Evolutionary conservation across 345 rosid species (phyloP).

Genomic region (Populus simonii): DNA sequence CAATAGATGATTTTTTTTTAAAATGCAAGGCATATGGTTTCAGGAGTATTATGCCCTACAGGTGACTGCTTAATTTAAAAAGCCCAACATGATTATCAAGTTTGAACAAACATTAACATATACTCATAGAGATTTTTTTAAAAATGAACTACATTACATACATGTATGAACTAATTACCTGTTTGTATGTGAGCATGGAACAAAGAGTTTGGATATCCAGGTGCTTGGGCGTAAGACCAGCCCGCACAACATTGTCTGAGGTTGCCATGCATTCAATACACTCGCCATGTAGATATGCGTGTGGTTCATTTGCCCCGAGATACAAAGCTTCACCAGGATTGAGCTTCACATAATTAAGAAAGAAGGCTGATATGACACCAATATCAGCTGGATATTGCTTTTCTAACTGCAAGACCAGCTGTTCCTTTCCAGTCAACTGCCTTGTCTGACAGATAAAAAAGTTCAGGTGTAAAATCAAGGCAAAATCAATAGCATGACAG

Average conservation of each 20-base stretch:
- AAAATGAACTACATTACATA: background rate
- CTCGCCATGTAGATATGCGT: constrained; percentile 85
- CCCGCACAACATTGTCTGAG: constrained; percentile 96
- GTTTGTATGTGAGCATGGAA: constrained; percentile 95
- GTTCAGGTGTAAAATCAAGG: constrained; percentile 5
- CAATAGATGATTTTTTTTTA: background rate
- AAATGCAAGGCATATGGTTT: background rate
- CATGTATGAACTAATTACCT: constrained; percentile 42
- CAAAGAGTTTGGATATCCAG: constrained; percentile 82
- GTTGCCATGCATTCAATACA: constrained; percentile 98
- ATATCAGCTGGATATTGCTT: constrained; percentile 80
- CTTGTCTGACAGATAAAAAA: constrained; percentile 46
- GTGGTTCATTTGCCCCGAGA: constrained; percentile 94
- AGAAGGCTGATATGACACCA: constrained; percentile 83
- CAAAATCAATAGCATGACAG: background rate
- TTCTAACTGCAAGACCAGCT: constrained; percentile 74
- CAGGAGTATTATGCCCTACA: background rate
- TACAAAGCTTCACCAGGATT: constrained; percentile 93
- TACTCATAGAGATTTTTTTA: background rate
- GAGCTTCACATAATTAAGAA: constrained; percentile 87
- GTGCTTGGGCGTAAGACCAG: constrained; percentile 94
- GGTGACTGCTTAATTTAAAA: background rate
- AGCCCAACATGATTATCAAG: background rate
- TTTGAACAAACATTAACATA: background rate
- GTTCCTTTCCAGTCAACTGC: constrained; percentile 79